phyloP scores from a whole-genome alignment of 176 grass and related monocot genomes.

The Calamus simplicifolius region DNA sequence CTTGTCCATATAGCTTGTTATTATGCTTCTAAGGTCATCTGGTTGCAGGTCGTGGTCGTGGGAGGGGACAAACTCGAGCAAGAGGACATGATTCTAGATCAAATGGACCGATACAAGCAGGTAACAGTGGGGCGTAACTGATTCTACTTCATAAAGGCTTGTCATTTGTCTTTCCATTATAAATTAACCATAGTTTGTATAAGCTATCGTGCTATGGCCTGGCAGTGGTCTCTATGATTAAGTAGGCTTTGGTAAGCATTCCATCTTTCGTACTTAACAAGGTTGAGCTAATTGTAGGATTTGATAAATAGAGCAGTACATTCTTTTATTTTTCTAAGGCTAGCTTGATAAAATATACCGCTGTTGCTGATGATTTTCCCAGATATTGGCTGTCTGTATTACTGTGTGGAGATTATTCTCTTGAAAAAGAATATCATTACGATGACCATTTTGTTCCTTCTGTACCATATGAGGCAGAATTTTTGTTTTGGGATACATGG shows the following conservation, averaged over 20 bases:
- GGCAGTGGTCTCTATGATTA: slow-evolving; percentile 48
- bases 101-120: slow-evolving; percentile 27
- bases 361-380: too few relatives aligned
- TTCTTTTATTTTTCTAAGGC: slow-evolving; percentile 53
- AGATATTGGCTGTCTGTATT: too few relatives aligned
- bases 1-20: too few relatives aligned
- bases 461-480: too few relatives aligned
- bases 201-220: slow-evolving; percentile 54
- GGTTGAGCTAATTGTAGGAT: slow-evolving; percentile 75
- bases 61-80: slow-evolving; percentile 46
- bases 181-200: slow-evolving; percentile 55
- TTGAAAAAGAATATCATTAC: too few relatives aligned
- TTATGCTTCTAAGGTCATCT: not conserved
- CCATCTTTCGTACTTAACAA: slow-evolving; percentile 16
- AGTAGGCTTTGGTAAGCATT: slow-evolving; percentile 48
- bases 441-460: too few relatives aligned
- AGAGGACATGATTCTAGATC: slow-evolving; percentile 33
- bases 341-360: too few relatives aligned
- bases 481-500: too few relatives aligned
- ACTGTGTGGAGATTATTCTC: too few relatives aligned
- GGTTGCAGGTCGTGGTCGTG: slow-evolving; percentile 43
- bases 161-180: slow-evolving; percentile 45
- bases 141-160: slow-evolving; percentile 55
- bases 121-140: slow-evolving; percentile 22
- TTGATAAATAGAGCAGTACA: slow-evolving; percentile 75